Conservation (phyloP, 306 rosid species). For the Quercus cerris region DNA sequence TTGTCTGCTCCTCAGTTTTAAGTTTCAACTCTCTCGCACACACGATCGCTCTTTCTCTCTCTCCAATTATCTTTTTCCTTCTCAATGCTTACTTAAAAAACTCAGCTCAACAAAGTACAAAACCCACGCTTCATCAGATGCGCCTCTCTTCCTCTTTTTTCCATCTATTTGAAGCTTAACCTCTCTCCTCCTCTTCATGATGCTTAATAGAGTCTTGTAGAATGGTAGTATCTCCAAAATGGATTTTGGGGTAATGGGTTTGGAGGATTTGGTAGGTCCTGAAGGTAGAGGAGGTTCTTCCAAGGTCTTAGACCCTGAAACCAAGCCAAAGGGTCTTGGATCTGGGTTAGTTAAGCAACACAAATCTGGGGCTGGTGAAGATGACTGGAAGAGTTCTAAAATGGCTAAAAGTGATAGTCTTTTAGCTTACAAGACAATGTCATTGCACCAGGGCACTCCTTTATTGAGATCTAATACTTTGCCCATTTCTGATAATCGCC, state of each 20-base stretch:
- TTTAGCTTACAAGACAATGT: slow-evolving; percentile 29
- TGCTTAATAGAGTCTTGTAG: slow-evolving; percentile 27
- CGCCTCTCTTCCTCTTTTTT: neutral
- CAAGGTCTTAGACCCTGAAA: slow-evolving; percentile 18
- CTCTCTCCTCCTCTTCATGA: slow-evolving; percentile 19
- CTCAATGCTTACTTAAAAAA: neutral
- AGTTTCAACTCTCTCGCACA: slow-evolving; percentile 22
- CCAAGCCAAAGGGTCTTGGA: slow-evolving; percentile 28
- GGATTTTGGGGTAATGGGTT: slow-evolving; percentile 44
- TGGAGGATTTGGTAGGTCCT: slow-evolving; percentile 39
- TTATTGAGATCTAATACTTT: slow-evolving; percentile 39
- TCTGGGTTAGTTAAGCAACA: slow-evolving; percentile 42
- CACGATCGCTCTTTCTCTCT: slow-evolving; percentile 3
- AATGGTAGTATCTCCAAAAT: slow-evolving; percentile 32
- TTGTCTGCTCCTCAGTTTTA: slow-evolving; percentile 1
- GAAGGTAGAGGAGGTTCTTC: slow-evolving; percentile 5
- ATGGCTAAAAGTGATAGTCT: slow-evolving; percentile 30
- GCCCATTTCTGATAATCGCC: slow-evolving; percentile 14
- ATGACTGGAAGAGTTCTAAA: slow-evolving; percentile 40
- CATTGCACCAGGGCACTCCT: slow-evolving; percentile 35
- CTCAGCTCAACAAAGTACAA: neutral
- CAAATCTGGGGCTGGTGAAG: slow-evolving; percentile 28
- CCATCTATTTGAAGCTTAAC: neutral
- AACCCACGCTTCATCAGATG: neutral
- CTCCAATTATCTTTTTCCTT: neutral